Evolutionary conservation across 2,329 filamentous ascomycete genomes (phyloP), one percentile per base, ranked within the genome.

Genomic region (Didymella sp.): DNA sequence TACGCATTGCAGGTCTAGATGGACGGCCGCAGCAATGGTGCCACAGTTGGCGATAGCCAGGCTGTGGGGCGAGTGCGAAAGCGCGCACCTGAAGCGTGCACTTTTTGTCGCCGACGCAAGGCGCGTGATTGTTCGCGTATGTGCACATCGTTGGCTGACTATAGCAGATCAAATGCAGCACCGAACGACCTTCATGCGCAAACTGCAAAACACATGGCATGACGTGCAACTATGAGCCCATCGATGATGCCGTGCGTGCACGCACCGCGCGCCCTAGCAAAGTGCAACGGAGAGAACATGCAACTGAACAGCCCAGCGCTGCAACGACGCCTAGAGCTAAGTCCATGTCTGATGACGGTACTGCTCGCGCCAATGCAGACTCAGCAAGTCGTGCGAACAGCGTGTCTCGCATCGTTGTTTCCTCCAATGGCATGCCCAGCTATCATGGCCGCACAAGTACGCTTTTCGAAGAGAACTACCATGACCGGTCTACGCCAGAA

Each of bases 361-460:
- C 21, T 48, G n/a, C 49, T 43, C 49, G 50, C 9, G 37, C 58
- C 6, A 15, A n/a, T 22, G n/a, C 44, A 22, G 55, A 53, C 21
- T 42, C 61, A 8, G 46, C 17, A 6, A 58, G 43, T 38, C 45
- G 45, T 40, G 69, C 70, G 15, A 69, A 70, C 6, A 75, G 68
- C 44, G 59, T 73, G 3, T 61, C 77, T 73, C 31, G 77, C 8
- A 78, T 79, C 21, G 71, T 78, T 13, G 74, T 79, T 3, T 75
- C 76, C 9, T 71, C 76, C 4, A 78, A 79, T 60, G 66, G 66
- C 38, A 58, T 61, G 52, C 78, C 80, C 5, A 81, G 78, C 40
- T 82, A 82, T 24, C 81, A 83, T 66, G 81, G 81, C 0, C 79
- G 79, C 2, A 82, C 81, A 3, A 82, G 81, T 51, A 77, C 80